Evolutionary conservation across 495 filamentous ascomycete genomes (phyloP), one percentile per base, ranked within the genome.

Genomic region (Pyronema omphalodes): DNA sequence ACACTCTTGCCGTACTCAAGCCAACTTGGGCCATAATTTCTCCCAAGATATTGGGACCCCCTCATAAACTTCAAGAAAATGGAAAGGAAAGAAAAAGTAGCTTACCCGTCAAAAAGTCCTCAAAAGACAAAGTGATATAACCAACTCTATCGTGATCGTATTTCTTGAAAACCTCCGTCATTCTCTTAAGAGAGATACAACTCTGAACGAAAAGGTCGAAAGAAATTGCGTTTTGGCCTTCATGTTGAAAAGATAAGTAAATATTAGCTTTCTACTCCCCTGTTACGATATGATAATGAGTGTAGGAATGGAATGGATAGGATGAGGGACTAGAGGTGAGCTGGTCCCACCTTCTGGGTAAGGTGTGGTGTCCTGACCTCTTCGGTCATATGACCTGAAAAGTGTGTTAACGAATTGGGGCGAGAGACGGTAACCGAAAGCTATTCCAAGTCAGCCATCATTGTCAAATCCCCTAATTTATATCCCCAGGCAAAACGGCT

Each of bases 151-250:
- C 91, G 55, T 93, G 84, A 58, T 98, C 91, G 69, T 96, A 98
- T 66, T 84, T 86, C 79, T 98, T 98, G 67, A 98, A 98, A 15
- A 95, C 89, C 67, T 98, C 91, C 57, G 91, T 98, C 89, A 98
- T 95, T 55, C 93, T 75, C 76, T 94, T 93, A 60, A 98, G 71
- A 64, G 78, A 83, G 63, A 98, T 98, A 66, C 91, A 96, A 33
- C 86, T 87, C 73, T 98, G 91, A 58, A 98, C 91, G 67, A 96
- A 98, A 47, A 98, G 70, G 73, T 98, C 91, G 62, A 98, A 96
- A 68, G 82, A 86, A 75, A 98, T 87, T 41, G 79, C 83, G 51
- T 66, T 63, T 58, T 66, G 63, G 4, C 63, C 63, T 66, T 41
- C 17, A 62, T 8, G 19, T 18, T 63, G 55, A 48, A 43, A 6